phyloP scores from a whole-genome alignment of 2,329 filamentous ascomycete species.

The Fusarium cicatricum region DNA sequence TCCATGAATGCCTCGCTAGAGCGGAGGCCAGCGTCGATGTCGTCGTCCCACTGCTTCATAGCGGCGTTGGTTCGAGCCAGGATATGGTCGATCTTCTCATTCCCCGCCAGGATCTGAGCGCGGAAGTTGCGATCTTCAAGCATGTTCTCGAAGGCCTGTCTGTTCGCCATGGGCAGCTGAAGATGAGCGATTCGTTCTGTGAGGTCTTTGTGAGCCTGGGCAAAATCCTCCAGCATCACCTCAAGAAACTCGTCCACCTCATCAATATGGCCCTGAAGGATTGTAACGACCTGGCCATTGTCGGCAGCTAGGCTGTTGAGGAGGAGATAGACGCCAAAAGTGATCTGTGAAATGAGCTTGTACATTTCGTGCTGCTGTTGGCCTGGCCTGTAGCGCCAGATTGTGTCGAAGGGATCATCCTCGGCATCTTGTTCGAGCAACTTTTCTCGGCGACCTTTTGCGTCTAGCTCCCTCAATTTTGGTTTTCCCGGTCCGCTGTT shows the following conservation, averaged over 20 bases:
- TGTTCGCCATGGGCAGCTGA: constrained; percentile 83
- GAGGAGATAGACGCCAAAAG: constrained; percentile 90
- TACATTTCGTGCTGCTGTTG: constrained; percentile 87
- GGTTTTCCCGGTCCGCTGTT: constrained; percentile 54
- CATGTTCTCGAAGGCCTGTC: constrained; percentile 85
- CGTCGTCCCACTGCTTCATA: constrained; percentile 79
- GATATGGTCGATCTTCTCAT: constrained; percentile 91
- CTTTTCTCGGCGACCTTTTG: constrained; percentile 68
- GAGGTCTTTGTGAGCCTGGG: constrained; percentile 80
- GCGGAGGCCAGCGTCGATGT: constrained; percentile 79
- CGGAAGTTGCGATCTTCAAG: constrained; percentile 86
- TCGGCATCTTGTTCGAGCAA: constrained; percentile 74
- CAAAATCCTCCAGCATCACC: constrained; percentile 83
- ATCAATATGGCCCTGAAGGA: constrained; percentile 90
- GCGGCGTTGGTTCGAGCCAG: constrained; percentile 79
- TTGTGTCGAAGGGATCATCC: constrained; percentile 74
- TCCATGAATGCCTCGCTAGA: constrained; percentile 79
- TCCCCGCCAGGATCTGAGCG: constrained; percentile 82
- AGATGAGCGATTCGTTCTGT: constrained; percentile 81
- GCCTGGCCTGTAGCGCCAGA: constrained; percentile 78
- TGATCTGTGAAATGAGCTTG: constrained; percentile 91
- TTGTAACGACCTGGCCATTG: constrained; percentile 85
- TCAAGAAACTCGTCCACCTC: constrained; percentile 93
- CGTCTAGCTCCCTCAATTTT: constrained; percentile 62
- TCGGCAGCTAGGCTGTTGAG: constrained; percentile 88